Evolutionary conservation across 1,284 basidiomycete species (phyloP).

Genomic region (Earliella scabrosa): DNA sequence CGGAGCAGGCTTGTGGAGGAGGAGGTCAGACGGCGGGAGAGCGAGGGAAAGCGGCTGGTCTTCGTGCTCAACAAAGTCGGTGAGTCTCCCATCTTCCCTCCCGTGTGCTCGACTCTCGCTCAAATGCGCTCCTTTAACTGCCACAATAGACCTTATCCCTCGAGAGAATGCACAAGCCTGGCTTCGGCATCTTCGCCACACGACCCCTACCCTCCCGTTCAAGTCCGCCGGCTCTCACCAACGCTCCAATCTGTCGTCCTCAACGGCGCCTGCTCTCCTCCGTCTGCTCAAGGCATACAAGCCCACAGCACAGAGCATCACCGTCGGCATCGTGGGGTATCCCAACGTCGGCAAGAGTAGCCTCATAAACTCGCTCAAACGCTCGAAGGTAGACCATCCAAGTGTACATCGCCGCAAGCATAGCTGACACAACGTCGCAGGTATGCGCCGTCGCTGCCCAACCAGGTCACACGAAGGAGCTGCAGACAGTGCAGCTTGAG

Average conservation of each 20-base stretch:
- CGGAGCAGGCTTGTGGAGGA: constrained; percentile 88
- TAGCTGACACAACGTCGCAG: too few relatives aligned
- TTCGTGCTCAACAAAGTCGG: constrained; percentile 95
- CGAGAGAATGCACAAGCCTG: constrained; percentile 88
- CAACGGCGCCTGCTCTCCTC: constrained; percentile 82
- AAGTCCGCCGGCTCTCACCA: constrained; percentile 85
- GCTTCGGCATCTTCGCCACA: constrained; percentile 89
- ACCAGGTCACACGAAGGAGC: constrained; percentile 92
- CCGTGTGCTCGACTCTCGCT: too few relatives aligned
- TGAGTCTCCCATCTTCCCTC: constrained; percentile 48
- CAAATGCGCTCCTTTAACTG: too few relatives aligned
- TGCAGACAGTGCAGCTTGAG: constrained; percentile 94
- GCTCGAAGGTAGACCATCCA: constrained; percentile 75
- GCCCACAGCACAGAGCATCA: constrained; percentile 73
- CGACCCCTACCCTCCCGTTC: constrained; percentile 94
- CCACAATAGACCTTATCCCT: constrained; percentile 91
- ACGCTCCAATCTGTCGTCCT: constrained; percentile 77
- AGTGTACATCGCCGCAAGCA: too few relatives aligned
- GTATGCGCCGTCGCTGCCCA: constrained; percentile 93
- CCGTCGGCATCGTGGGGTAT: constrained; percentile 94
- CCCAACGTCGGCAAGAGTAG: constrained; percentile 98
- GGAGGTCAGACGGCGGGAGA: constrained; percentile 83
- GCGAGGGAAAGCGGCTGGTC: constrained; percentile 86
- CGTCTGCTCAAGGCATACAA: constrained; percentile 93
- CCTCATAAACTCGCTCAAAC: constrained; percentile 93